A percentile compares a stretch with the other conserved stretches of the same genome.
phyloP scores from a whole-genome alignment of 306 rosid species.

The Dalbergia oliveri region DNA sequence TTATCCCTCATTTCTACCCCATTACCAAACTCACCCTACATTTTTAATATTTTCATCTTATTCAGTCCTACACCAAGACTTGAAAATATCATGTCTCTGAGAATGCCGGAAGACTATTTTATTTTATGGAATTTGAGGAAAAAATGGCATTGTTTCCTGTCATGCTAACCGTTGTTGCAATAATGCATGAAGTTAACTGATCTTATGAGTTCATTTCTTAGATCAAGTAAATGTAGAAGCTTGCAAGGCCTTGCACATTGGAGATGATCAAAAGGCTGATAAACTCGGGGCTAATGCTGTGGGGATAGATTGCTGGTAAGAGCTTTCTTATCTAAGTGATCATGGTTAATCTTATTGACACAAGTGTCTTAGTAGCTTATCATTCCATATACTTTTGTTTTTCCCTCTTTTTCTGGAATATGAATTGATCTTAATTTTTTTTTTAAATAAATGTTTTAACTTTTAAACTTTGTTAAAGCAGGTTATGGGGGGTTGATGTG shows the following conservation, averaged over 20 bases:
- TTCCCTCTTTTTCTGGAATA: not conserved
- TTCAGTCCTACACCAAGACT: constrained; percentile 15
- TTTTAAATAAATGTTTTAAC: not conserved
- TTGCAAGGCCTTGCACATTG: constrained; percentile 80
- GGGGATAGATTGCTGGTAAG: constrained; percentile 94
- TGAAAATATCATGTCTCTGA: constrained; percentile 2
- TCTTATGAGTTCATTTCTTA: constrained; percentile 38
- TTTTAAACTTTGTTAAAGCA: constrained; percentile 49
- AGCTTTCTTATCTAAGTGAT: constrained; percentile 36
- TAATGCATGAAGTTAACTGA: constrained; percentile 20
- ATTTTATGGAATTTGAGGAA: not conserved
- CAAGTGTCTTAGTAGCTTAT: constrained; percentile 20
- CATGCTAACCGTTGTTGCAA: not conserved
- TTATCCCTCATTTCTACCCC: no score
- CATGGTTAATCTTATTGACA: not conserved
- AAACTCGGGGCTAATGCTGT: constrained; percentile 78
- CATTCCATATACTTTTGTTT: constrained; percentile 1
- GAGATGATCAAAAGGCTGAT: constrained; percentile 86
- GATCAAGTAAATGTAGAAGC: constrained; percentile 79
- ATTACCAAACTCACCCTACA: no score
- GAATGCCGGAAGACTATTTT: constrained; percentile 23
- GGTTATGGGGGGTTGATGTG: constrained; percentile 93
- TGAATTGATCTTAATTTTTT: not conserved
- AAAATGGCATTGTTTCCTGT: constrained; percentile 20
- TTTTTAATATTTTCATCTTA: not conserved